Evolutionary conservation across 1,139 yeast species (phyloP).

Genomic region (Meyerozyma guilliermondii): DNA sequence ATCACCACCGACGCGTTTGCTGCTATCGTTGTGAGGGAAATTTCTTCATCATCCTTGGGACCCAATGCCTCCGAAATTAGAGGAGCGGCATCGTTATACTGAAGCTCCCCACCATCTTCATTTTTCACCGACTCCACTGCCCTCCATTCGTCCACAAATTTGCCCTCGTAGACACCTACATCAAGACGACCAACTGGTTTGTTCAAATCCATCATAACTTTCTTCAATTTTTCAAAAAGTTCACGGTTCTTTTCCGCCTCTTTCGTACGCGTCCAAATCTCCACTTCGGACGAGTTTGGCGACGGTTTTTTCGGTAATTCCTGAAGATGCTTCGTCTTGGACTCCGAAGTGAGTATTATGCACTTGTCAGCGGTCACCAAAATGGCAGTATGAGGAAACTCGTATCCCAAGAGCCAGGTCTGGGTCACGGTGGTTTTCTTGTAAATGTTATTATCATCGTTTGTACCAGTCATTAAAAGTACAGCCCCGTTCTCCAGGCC

Average conservation of each 20-base stretch:
- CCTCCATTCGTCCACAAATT: slow-evolving; percentile 76
- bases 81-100: slow-evolving; percentile 52
- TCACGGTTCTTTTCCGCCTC: slow-evolving; percentile 72
- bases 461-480: slow-evolving; percentile 70
- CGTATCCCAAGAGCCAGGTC: slow-evolving; percentile 91
- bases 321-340: slow-evolving; percentile 78
- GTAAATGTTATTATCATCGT: slow-evolving; percentile 85
- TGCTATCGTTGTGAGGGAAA: slow-evolving; percentile 61
- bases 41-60: slow-evolving; percentile 76
- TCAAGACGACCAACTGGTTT: slow-evolving; percentile 56
- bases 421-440: slow-evolving; percentile 85
- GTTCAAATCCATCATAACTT: slow-evolving; percentile 35
- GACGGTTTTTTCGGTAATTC: slow-evolving; percentile 42
- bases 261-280: slow-evolving; percentile 74
- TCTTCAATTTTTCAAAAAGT: slow-evolving; percentile 57
- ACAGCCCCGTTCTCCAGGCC: slow-evolving; percentile 45
- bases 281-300: slow-evolving; percentile 42
- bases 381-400: slow-evolving; percentile 85
- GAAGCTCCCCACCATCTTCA: slow-evolving; percentile 26
- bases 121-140: slow-evolving; percentile 28
- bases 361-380: slow-evolving; percentile 59
- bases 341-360: slow-evolving; percentile 71
- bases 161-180: slow-evolving; percentile 78
- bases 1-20: slow-evolving; percentile 74
- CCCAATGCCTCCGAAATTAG: slow-evolving; percentile 56